Evolutionary conservation across 202 grass and related monocot genomes (phyloP).

Genomic region (Carex arenaria): DNA sequence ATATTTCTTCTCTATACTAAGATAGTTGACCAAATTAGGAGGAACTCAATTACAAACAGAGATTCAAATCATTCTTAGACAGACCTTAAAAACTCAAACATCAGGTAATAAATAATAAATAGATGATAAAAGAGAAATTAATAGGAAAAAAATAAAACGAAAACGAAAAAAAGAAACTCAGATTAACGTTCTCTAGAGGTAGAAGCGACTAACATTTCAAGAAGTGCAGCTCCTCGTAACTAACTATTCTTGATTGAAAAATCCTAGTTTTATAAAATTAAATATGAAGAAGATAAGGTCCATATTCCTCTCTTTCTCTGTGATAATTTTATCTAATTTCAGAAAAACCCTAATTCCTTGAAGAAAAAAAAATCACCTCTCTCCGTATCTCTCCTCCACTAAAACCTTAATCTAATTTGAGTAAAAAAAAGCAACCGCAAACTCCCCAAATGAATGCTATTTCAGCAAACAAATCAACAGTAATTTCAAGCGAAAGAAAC

Average conservation of each 20-base stretch:
- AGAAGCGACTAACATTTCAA: constrained; percentile 8
- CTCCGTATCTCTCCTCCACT: neutral
- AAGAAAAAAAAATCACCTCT: neutral
- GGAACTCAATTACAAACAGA: neutral
- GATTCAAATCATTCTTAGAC: neutral
- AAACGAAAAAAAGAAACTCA: too few species aligned
- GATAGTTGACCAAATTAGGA: neutral
- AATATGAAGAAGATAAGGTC: neutral
- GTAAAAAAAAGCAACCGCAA: neutral
- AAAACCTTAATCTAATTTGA: neutral
- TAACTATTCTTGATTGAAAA: neutral
- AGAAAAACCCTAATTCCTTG: constrained; percentile 9
- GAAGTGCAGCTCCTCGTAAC: neutral
- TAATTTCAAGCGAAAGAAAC: neutral
- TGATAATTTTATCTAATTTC: constrained; percentile 1
- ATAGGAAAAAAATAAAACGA: neutral
- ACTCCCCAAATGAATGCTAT: neutral
- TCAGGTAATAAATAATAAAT: neutral
- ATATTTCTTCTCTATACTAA: neutral
- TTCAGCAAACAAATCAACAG: neutral
- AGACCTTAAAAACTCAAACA: neutral
- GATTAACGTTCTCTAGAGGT: neutral
- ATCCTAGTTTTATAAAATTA: neutral
- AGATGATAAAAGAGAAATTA: neutral
- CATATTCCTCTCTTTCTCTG: neutral